Percentiles rank a stretch among this genome's conserved stretches.
Evolutionary conservation across 257 asterid species (phyloP).

Genomic region (Pogostemon cablin): DNA sequence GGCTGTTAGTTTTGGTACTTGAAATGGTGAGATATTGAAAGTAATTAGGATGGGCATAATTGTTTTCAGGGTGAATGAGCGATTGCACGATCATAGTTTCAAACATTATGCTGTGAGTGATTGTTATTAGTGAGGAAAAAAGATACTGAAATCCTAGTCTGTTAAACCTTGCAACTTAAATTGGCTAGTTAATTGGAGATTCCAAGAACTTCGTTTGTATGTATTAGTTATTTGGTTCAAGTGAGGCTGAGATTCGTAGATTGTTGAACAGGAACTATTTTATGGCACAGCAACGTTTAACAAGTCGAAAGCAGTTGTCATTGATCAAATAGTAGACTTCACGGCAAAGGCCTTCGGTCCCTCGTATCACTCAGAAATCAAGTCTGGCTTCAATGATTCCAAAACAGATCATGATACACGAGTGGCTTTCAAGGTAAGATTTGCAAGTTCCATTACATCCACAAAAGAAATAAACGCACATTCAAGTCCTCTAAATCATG

Average conservation of each 20-base stretch:
- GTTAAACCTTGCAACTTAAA: not conserved
- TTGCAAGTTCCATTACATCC: too few relatives aligned
- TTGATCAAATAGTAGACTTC: conserved; percentile 42
- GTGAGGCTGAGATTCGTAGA: conserved; percentile 19
- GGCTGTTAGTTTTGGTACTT: not conserved
- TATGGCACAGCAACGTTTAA: conserved; percentile 53
- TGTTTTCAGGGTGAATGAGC: not conserved
- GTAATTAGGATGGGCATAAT: not conserved
- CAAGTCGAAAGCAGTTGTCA: conserved; percentile 52
- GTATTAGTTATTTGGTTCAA: not conserved
- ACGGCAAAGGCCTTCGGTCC: conserved; percentile 46
- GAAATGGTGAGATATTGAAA: not conserved
- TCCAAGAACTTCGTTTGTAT: not conserved
- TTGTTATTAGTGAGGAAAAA: too few relatives aligned
- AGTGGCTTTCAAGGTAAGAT: conserved; percentile 74
- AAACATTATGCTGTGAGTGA: too few relatives aligned
- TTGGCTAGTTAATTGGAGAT: not conserved
- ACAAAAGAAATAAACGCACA: too few relatives aligned
- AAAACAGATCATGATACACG: conserved; percentile 67
- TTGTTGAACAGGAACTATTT: conserved; percentile 58
- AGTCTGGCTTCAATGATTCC: conserved; percentile 57
- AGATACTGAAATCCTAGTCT: not conserved
- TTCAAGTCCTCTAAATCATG: not conserved
- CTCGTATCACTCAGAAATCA: conserved; percentile 46
- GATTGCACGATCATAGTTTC: too few relatives aligned